These are phyloP conservation scores for Arachnomyces sp. DNA, from an alignment of 2,329 filamentous ascomycete species.

Conservation along the genomic window DNA sequence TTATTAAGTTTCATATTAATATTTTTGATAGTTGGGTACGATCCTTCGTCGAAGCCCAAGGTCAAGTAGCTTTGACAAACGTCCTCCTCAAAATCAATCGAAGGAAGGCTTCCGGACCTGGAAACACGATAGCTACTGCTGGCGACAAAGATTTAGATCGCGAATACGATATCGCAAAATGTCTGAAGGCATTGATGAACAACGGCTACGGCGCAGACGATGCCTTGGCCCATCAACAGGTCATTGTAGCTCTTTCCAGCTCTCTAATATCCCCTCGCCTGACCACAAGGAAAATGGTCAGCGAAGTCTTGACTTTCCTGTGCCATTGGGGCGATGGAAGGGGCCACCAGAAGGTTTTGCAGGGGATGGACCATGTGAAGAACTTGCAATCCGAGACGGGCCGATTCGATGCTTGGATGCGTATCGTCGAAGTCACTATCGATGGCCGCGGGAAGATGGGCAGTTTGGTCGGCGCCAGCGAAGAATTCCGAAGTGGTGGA, in stretches of 20 bases:
- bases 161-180: constrained; percentile 97
- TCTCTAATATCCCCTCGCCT: constrained; percentile 82
- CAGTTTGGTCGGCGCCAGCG: constrained; percentile 89
- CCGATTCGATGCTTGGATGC: constrained; percentile 97
- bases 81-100: constrained; percentile 90
- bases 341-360: constrained; percentile 86
- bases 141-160: constrained; percentile 76
- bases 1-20: constrained; percentile 5
- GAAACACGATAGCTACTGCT: constrained; percentile 49
- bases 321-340: constrained; percentile 88
- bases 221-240: constrained; percentile 79
- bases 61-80: constrained; percentile 90
- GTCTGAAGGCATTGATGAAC: constrained; percentile 95
- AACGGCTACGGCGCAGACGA: constrained; percentile 98
- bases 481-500: constrained; percentile 89
- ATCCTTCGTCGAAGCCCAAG: constrained; percentile 92
- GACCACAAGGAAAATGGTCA: constrained; percentile 87
- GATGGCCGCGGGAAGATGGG: constrained; percentile 98
- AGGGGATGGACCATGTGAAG: constrained; percentile 88
- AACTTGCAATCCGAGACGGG: constrained; percentile 82
- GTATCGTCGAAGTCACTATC: constrained; percentile 91
- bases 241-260: constrained; percentile 77
- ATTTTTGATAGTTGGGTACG: constrained; percentile 66
- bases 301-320: constrained; percentile 90
- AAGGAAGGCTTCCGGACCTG: constrained; percentile 66